Evolutionary conservation across 768 basidiomycete genomes (phyloP), one percentile per base, ranked within the genome.

Genomic region (Trametes elegans): DNA sequence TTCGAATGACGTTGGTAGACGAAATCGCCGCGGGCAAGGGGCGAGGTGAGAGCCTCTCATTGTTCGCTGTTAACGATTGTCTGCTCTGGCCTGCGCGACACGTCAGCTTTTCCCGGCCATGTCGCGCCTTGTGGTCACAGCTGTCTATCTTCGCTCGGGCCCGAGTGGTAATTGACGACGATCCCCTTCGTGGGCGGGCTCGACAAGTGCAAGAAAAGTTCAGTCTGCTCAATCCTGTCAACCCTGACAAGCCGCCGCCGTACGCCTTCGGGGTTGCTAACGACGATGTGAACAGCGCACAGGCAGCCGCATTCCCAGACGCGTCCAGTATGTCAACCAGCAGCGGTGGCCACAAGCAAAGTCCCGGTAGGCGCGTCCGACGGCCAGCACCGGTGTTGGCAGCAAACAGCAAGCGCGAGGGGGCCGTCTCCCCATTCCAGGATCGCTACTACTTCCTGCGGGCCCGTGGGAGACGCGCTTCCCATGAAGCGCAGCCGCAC

Each of bases 401-500:
- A 11, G 38, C 14, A 23, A 24, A 0, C 5, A 23, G n/a, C 29
- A n/a, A 23, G 7, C 29, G 16, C 10, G 9, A 41, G 11, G n/a
- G 10, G 7, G 8, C 28, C 27, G 23, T 10, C 28, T 34, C 19
- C 26, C 34, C 6, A 18, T 10, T 18, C 4, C 46, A 16, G 39
- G 27, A 48, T 27, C 21, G 34, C 10, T 16, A 19, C 24, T 42
- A 26, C 53, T 48, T 16, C 45, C 23, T 26, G 11, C 44, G 53
- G 29, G 18, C 8, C 39, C 46, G 46, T 55, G 53, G 31, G 40
- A 41, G 16, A 9, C 26, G 8, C 13, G 6, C 29, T 55, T 55
- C 53, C 53, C 53, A 55, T 47, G 31, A n/a, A 42, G n/a, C 42
- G 53, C 39, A 40, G 5, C 39, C 53, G 45, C 16, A 14, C 42